phyloP scores from a whole-genome alignment of 345 rosid genomes.

The Gossypium rotundifolium region DNA sequence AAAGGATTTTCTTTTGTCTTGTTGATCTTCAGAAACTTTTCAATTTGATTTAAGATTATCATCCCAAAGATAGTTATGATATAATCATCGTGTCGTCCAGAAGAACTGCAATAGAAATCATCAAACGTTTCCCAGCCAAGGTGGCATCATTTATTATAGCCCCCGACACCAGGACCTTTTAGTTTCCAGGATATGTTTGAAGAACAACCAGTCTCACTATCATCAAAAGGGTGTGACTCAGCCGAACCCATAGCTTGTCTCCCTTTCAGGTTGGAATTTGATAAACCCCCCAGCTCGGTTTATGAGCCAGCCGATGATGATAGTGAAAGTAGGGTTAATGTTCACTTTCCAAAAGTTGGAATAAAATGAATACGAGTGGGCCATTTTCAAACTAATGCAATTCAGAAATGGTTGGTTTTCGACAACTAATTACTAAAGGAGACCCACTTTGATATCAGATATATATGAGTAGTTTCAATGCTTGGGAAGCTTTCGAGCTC shows the following conservation, averaged over 20 bases:
- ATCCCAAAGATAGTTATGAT: background rate
- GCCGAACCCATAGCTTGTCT: background rate
- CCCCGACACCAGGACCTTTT: background rate
- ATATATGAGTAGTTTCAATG: background rate
- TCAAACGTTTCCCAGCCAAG: background rate
- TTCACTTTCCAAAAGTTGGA: background rate
- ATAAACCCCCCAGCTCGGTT: background rate
- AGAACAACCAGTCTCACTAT: background rate
- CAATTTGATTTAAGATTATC: background rate
- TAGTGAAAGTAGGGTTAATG: background rate
- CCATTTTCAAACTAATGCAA: constrained; percentile 14
- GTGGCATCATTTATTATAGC: background rate
- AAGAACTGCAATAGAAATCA: background rate
- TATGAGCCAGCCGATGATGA: constrained; percentile 10
- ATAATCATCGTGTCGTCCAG: constrained; percentile 1
- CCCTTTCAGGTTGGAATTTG: background rate
- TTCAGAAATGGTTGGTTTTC: constrained; percentile 4
- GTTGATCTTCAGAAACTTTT: background rate
- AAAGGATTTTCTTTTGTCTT: background rate
- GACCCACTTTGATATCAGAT: background rate
- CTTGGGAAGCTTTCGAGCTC: background rate
- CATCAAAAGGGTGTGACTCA: background rate
- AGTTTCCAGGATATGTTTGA: background rate
- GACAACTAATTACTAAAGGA: background rate
- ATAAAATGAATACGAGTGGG: background rate